phyloP scores from a whole-genome alignment of 352 stramenopile genomes.

The Thalassiosira exigua region DNA sequence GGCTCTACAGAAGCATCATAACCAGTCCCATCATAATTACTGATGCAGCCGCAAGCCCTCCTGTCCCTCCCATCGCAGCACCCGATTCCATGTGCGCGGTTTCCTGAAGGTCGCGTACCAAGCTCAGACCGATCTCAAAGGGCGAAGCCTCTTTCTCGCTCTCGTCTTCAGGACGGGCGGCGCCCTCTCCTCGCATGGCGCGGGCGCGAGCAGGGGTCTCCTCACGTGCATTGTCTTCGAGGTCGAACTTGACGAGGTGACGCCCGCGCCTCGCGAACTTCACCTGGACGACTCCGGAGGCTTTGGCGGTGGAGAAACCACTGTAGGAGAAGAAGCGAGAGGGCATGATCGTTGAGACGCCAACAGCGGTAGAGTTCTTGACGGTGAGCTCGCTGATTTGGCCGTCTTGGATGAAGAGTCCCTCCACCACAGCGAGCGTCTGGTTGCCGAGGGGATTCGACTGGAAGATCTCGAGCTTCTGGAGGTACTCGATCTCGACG shows the following conservation, averaged over 20 bases:
- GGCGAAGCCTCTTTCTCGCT: background rate
- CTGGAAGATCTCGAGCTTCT: slow-evolving; percentile 18
- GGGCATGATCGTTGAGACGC: slow-evolving; percentile 26
- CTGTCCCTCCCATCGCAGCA: too few relatives aligned
- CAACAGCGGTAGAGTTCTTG: slow-evolving; percentile 26
- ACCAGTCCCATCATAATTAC: too few relatives aligned
- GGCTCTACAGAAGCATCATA: too few relatives aligned
- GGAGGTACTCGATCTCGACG: slow-evolving; percentile 41
- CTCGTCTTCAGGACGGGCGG: background rate
- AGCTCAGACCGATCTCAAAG: slow-evolving; percentile 3
- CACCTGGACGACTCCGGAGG: background rate
- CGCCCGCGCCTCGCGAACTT: background rate
- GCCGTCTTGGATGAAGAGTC: background rate
- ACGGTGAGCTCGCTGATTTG: slow-evolving; percentile 23
- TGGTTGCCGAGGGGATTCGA: background rate
- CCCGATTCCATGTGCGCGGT: too few relatives aligned
- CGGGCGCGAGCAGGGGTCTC: background rate
- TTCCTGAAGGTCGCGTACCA: too few relatives aligned
- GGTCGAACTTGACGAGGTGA: background rate
- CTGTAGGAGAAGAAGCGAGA: slow-evolving; percentile 16
- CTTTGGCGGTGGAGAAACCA: background rate
- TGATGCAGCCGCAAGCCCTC: too few relatives aligned
- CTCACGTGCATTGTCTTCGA: background rate
- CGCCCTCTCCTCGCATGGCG: slow-evolving; percentile 1
- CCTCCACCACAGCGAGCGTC: slow-evolving; percentile 3